Conservation (phyloP, 768 basidiomycete species). For the Tulasnella calospora region DNA sequence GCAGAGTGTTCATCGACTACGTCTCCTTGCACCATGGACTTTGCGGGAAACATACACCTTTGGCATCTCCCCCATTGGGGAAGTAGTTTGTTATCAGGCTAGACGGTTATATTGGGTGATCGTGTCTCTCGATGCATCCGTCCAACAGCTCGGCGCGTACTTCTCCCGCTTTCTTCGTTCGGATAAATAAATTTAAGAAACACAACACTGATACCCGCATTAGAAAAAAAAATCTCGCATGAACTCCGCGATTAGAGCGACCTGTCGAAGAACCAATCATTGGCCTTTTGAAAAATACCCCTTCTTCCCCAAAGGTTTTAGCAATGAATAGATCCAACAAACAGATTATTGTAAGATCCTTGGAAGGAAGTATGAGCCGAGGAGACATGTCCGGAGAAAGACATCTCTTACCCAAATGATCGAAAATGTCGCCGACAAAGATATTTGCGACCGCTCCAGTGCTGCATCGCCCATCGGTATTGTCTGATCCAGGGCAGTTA, state of each 20-base stretch:
- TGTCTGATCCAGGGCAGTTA: constrained; percentile 58
- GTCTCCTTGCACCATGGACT: constrained; percentile 41
- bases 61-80: constrained; percentile 48
- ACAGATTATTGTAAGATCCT: background rate
- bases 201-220: background rate
- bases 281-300: background rate
- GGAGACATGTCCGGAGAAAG: background rate
- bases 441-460: constrained; percentile 52
- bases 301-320: background rate
- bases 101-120: constrained; percentile 62
- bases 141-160: constrained; percentile 2
- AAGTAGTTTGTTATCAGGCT: constrained; percentile 55
- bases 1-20: constrained; percentile 59
- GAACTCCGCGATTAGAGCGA: background rate
- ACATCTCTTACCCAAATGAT: constrained; percentile 48
- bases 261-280: background rate
- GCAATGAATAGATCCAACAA: background rate
- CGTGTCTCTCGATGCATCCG: constrained; percentile 42
- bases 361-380: background rate
- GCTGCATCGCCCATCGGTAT: constrained; percentile 48
- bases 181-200: background rate
- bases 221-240: background rate
- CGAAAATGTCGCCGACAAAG: constrained; percentile 40
- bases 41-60: constrained; percentile 58
- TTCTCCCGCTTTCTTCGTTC: constrained; percentile 12